Evolutionary conservation across 176 grass and related monocot genomes (phyloP), one percentile per base, ranked within the genome.

Genomic region (Triticum monococcum): DNA sequence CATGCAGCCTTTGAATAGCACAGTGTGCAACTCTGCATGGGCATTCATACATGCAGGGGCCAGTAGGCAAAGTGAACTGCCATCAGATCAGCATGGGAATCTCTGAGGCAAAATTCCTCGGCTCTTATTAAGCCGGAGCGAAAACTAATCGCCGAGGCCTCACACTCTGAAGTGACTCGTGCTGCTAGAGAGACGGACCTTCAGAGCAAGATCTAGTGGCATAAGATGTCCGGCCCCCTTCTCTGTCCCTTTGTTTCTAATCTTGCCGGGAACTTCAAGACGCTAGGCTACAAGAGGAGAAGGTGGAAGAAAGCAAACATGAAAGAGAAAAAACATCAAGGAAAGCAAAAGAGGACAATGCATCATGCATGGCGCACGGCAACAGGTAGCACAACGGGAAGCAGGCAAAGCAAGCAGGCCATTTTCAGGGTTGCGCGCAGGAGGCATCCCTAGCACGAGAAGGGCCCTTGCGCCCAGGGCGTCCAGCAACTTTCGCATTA

Each of bases 401-500:
- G 63, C 64, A 57, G 52, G 80, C 33, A 86, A 90, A 89, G 83
- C 65, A 86, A 80, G 70, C 37, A 48, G 41, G 38, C 70, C 38
- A 54, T 67, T 73, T 79, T 83, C 84, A 87, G 87, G 69, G 37
- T 86, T 68, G 77, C 57, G 46, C 78, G 32, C 77, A 79, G 67
- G 43, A 7, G 23, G 56, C 36, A 62, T 37, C 22, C 37, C 84
- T 62, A 48, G 68, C 85, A 57, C 23, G 23, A 56, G 14, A 59
- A 63, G 62, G 40, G 31, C 41, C 64, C 73, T 64, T 71, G 60
- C 68, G 59, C 71, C 80, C 63, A 84, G 62, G 87, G 88, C 78
- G 11, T 76, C 32, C 13, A 81, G 24, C 86, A 84, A 72, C 93
- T 96, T 96, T 93, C 89, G 79, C 89, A 86, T 89, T 87, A 67